Conservation (phyloP, 768 basidiomycete species). For the Lactarius indigo region DNA sequence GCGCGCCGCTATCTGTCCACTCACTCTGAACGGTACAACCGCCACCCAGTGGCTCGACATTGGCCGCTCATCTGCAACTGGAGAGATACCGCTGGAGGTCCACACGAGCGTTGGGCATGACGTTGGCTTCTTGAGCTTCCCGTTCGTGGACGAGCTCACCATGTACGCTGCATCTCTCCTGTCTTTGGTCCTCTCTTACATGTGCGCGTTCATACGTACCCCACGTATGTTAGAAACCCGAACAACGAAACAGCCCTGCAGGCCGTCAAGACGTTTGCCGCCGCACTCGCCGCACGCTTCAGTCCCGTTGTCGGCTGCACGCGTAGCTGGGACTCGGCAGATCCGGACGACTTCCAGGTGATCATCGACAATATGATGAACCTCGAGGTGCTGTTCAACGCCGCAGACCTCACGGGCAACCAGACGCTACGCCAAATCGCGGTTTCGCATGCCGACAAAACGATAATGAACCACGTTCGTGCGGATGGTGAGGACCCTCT, state of each 20-base stretch:
- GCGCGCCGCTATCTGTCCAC: slow-evolving; percentile 46
- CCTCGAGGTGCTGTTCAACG: slow-evolving; percentile 41
- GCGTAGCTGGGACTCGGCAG: slow-evolving; percentile 60
- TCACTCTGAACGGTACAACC: slow-evolving; percentile 37
- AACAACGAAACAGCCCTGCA: slow-evolving; percentile 51
- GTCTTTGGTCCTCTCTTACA: background rate
- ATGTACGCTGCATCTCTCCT: slow-evolving; percentile 41
- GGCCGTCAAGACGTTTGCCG: slow-evolving; percentile 56
- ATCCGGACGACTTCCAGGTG: slow-evolving; percentile 61
- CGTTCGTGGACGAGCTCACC: slow-evolving; percentile 58
- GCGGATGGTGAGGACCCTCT: slow-evolving; percentile 45
- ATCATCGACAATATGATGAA: slow-evolving; percentile 85
- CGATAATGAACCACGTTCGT: slow-evolving; percentile 63
- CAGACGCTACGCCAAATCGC: slow-evolving; percentile 57
- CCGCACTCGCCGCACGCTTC: slow-evolving; percentile 54
- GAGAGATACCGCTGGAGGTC: slow-evolving; percentile 47
- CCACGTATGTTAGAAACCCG: slow-evolving; percentile 45
- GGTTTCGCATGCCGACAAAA: slow-evolving; percentile 60
- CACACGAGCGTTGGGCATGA: slow-evolving; percentile 58
- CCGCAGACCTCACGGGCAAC: slow-evolving; percentile 54
- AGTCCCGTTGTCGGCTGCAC: slow-evolving; percentile 61
- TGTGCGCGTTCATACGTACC: background rate
- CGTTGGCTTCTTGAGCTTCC: slow-evolving; percentile 68
- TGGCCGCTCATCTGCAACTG: slow-evolving; percentile 49
- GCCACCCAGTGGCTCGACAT: slow-evolving; percentile 53